phyloP scores from a whole-genome alignment of 202 grass and related monocot genomes.

The Zoysia matrella region DNA sequence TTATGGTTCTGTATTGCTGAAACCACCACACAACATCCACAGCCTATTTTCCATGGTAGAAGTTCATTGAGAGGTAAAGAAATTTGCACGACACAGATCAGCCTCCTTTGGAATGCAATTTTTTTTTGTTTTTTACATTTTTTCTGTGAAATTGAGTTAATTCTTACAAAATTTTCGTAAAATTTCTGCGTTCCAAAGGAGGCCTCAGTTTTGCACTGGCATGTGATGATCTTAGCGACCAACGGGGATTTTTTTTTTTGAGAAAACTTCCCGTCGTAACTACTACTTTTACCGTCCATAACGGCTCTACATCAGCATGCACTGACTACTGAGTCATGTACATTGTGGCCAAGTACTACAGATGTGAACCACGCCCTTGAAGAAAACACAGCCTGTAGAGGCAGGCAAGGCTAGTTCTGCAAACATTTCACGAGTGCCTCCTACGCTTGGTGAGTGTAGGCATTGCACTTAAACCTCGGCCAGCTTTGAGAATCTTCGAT shows the following conservation, averaged over 20 bases:
- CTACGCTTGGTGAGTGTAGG: slow-evolving; percentile 58
- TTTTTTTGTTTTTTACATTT: too few relatives aligned
- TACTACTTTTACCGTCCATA: not conserved
- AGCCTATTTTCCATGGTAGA: not conserved
- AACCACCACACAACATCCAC: not conserved
- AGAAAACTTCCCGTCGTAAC: not conserved
- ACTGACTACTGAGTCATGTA: not conserved
- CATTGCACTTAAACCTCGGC: slow-evolving; percentile 60
- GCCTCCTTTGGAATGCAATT: too few relatives aligned
- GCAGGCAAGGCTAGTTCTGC: not conserved
- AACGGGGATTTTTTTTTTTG: not conserved
- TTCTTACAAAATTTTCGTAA: too few relatives aligned
- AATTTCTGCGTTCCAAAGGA: too few relatives aligned
- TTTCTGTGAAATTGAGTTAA: too few relatives aligned
- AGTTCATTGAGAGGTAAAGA: too few relatives aligned
- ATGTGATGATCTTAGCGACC: not conserved
- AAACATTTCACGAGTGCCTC: slow-evolving; percentile 34
- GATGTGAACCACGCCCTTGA: not conserved
- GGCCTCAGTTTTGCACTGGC: not conserved
- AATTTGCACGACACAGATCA: not conserved
- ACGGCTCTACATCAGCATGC: not conserved
- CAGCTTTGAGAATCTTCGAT: slow-evolving; percentile 8
- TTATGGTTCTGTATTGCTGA: not conserved
- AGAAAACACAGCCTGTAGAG: not conserved
- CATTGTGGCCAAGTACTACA: not conserved